These are phyloP conservation scores for Erythrophleum fordii DNA, from an alignment of 306 rosid species.

Conservation along the genomic window DNA sequence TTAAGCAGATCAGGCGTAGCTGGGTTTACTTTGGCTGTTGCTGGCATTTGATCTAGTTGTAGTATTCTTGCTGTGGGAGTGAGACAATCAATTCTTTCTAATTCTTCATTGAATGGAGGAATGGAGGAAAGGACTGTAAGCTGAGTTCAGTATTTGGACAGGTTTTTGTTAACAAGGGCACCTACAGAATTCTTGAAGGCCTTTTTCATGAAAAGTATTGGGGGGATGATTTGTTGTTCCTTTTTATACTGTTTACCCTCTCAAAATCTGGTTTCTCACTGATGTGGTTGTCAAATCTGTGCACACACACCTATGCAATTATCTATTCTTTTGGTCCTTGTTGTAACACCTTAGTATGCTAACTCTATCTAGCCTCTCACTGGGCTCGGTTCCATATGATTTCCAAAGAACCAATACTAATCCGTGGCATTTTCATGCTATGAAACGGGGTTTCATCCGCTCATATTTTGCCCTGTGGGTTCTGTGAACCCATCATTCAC, in stretches of 20 bases:
- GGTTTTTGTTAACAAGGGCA: neutral
- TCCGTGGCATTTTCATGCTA: no score
- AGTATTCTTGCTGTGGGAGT: slow-evolving; percentile 18
- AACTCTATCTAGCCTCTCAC: no score
- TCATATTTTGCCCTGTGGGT: no score
- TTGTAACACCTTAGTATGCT: no score
- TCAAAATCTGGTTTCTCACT: neutral
- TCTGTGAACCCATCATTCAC: no score
- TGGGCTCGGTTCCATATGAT: no score
- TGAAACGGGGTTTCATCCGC: no score
- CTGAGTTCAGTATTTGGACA: slow-evolving; percentile 19
- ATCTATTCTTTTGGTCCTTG: slow-evolving; percentile 12
- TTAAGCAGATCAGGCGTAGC: slow-evolving; percentile 9
- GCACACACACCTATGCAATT: neutral
- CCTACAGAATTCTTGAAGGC: neutral
- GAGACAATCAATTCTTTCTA: neutral
- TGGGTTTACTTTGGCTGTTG: neutral
- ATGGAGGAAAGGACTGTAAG: slow-evolving; percentile 26
- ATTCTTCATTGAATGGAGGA: neutral
- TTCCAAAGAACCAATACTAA: no score
- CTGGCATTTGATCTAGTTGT: slow-evolving; percentile 15
- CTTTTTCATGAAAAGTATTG: neutral
- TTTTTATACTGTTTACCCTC: neutral
- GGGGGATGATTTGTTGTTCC: neutral
- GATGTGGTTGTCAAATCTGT: neutral